Conservation (phyloP, 768 basidiomycete genomes). For the Phaeolepiota aurea region DNA sequence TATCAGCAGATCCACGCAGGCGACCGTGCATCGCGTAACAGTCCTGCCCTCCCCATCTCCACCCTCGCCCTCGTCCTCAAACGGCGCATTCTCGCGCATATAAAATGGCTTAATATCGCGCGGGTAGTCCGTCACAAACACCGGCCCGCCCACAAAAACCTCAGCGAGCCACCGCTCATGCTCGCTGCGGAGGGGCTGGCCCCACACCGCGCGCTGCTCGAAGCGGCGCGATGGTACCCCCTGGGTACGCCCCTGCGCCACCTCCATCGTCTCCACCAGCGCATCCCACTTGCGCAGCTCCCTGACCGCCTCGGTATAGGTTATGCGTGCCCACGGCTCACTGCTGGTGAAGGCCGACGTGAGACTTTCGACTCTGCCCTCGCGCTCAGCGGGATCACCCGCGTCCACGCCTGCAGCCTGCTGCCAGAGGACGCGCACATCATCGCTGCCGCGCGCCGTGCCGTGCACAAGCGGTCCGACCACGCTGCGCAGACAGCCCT, state of each 20-base stretch:
- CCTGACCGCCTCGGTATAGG: conserved; percentile 69
- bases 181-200: conserved; percentile 71
- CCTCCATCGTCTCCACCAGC: background rate
- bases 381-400: conserved; percentile 18
- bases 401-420: background rate
- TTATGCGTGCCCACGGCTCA: conserved; percentile 59
- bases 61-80: too few relatives aligned
- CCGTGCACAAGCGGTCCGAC: conserved; percentile 10
- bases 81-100: conserved; percentile 66
- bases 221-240: conserved; percentile 32
- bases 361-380: conserved; percentile 22
- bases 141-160: conserved; percentile 55
- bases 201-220: conserved; percentile 55
- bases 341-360: conserved; percentile 23
- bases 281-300: conserved; percentile 34
- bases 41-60: background rate
- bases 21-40: conserved; percentile 48
- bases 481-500: conserved; percentile 22
- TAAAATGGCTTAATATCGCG: conserved; percentile 85
- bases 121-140: conserved; percentile 93
- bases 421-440: conserved; percentile 23
- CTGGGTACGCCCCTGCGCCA: conserved; percentile 9
- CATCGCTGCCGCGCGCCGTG: background rate
- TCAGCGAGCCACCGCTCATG: conserved; percentile 91
- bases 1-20: conserved; percentile 94